Base-by-base conservation (phyloP, 2,329 filamentous ascomycete species). In the Aspergillus sp. region DNA sequence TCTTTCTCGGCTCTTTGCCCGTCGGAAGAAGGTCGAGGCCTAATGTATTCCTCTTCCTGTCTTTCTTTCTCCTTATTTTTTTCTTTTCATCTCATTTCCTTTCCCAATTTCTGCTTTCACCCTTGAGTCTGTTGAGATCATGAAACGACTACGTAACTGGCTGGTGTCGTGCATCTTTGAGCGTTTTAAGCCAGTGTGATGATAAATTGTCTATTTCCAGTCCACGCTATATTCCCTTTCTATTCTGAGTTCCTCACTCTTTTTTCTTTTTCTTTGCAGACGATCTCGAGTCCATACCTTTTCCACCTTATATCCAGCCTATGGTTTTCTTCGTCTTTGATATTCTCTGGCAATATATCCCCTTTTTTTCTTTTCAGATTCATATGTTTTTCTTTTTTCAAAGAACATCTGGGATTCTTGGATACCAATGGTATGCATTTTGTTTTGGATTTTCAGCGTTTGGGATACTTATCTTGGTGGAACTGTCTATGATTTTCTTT, bases 1-100 rank as follows among this genome's bases (percentile, higher is more conserved):
- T 40, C 37, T 66, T 47, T 57, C 63, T n/a, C 63, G 58, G 42
- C 62, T 69, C 42, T 69, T 69, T 40, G 48, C 52, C 19, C 55
- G 61, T 30, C 58, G 56, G 38, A 62, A 57, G 48, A 64, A 60
- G 51, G 43, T 60, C 28, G 60, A 58, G 37, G 57, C 39, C 40
- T 50, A 43, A 51, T 38, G 27, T 51, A 52, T 46, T 47, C 19
- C 19, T 19, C 19, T 19, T 19, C 19, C 19, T 2, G 26, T 12
- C 44, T 42, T 43, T 40, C 29, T 46, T 47, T 42, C 27, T 32
- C 28, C 36, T 39, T 43, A 38, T 46, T 38, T 38, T 40, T 49
- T 33, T 42, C 28, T 51, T 44, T 44, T 33, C 35, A 19, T 40
- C 33, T 38, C 29, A 11, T 38, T 38, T 38, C 36, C 27, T 43